Conservation (phyloP, 345 rosid genomes). For the Euphorbia pulcherrima region DNA sequence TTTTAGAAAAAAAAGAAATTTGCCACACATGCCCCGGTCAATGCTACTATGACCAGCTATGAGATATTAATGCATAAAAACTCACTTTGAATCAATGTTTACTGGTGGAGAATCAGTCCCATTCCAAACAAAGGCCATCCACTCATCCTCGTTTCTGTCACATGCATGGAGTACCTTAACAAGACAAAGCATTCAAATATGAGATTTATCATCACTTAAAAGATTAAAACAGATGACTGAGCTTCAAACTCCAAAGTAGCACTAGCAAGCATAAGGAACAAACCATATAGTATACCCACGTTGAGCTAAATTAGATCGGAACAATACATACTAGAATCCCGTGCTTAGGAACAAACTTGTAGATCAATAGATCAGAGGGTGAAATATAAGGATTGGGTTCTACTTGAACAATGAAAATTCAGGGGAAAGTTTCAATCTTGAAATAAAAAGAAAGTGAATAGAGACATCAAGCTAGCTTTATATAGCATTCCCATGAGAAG, state of each 20-base stretch:
- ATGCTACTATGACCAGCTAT: background rate
- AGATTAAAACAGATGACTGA: background rate
- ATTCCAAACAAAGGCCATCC: slow-evolving; percentile 65
- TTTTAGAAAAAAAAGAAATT: too few relatives aligned
- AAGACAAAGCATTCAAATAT: slow-evolving; percentile 20
- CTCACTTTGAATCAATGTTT: slow-evolving; percentile 48
- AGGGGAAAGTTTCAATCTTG: background rate
- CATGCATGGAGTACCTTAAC: slow-evolving; percentile 54
- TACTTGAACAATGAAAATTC: background rate
- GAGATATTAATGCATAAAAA: slow-evolving; percentile 9
- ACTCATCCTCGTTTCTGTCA: slow-evolving; percentile 34
- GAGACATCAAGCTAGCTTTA: background rate
- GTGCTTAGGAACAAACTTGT: background rate
- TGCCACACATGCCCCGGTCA: background rate
- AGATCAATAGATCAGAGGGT: background rate
- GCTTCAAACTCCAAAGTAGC: background rate
- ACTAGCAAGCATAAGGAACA: background rate
- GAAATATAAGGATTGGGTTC: background rate
- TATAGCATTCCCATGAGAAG: background rate
- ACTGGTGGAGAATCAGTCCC: slow-evolving; percentile 71
- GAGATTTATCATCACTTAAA: too few relatives aligned
- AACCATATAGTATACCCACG: slow-evolving; percentile 31
- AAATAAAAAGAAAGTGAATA: background rate
- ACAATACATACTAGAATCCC: background rate
- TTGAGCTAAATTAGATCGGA: slow-evolving; percentile 37